Conservation (phyloP, 306 rosid species). For the Vigna trinervia region DNA sequence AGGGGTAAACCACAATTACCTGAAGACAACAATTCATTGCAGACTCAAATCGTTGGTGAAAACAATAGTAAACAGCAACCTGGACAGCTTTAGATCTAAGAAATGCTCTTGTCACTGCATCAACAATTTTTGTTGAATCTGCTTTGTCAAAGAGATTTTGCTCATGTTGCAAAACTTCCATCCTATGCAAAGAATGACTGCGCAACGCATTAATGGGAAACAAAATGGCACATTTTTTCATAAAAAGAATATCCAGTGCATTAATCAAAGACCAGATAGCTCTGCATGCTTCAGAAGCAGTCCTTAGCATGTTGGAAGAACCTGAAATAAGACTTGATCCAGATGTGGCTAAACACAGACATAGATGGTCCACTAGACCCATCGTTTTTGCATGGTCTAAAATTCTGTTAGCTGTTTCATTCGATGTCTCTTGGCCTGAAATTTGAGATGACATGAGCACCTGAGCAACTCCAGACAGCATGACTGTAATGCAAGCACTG, state of each 20-base stretch:
- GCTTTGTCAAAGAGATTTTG: slow-evolving; percentile 56
- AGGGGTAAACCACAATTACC: slow-evolving; percentile 55
- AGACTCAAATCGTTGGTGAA: slow-evolving; percentile 84
- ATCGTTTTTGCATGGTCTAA: slow-evolving; percentile 86
- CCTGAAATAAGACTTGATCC: slow-evolving; percentile 91
- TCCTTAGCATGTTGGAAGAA: slow-evolving; percentile 78
- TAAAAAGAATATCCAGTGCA: slow-evolving; percentile 65
- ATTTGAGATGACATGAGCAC: slow-evolving; percentile 59
- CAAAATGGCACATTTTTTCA: slow-evolving; percentile 57
- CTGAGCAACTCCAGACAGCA: slow-evolving; percentile 76
- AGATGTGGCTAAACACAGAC: slow-evolving; percentile 75
- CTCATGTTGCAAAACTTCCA: slow-evolving; percentile 59
- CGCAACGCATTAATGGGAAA: slow-evolving; percentile 74
- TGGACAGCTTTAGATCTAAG: slow-evolving; percentile 82
- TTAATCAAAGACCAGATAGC: slow-evolving; percentile 85
- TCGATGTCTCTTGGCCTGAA: slow-evolving; percentile 56
- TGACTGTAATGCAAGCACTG: slow-evolving; percentile 71
- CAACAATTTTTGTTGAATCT: slow-evolving; percentile 73
- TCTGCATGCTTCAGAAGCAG: slow-evolving; percentile 89
- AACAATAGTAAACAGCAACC: slow-evolving; percentile 83
- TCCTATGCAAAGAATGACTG: slow-evolving; percentile 61
- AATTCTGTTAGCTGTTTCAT: slow-evolving; percentile 61
- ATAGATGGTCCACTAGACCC: slow-evolving; percentile 81
- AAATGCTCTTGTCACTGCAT: slow-evolving; percentile 75
- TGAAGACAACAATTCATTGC: slow-evolving; percentile 78